These are phyloP conservation scores for Debaryomyces prosopidis DNA, from an alignment of 805 yeast species.

Conservation along the genomic window DNA sequence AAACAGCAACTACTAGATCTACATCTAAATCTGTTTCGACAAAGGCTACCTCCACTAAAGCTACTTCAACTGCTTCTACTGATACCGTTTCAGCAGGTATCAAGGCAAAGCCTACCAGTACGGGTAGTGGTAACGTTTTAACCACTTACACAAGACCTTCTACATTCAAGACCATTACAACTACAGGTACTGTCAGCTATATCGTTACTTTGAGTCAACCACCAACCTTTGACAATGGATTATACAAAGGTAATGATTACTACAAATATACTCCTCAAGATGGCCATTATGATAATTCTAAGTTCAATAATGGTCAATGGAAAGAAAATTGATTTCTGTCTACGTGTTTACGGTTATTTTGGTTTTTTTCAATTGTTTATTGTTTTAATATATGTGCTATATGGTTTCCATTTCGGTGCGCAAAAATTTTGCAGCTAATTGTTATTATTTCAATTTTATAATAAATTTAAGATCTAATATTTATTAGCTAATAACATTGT, in stretches of 20 bases:
- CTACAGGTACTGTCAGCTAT: constrained; percentile 10
- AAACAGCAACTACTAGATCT: not conserved
- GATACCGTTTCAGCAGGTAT: not conserved
- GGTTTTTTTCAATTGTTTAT: too few relatives aligned
- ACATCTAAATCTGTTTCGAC: not conserved
- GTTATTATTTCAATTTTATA: too few relatives aligned
- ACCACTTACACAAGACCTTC: not conserved
- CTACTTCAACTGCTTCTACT: constrained; percentile 3
- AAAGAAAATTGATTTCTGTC: not conserved
- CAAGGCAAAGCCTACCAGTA: not conserved
- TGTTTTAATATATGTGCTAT: too few relatives aligned
- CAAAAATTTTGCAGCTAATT: too few relatives aligned
- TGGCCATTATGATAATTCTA: not conserved
- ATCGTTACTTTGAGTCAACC: not conserved
- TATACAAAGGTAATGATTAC: not conserved
- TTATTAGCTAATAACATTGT: too few relatives aligned
- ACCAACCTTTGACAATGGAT: constrained; percentile 1
- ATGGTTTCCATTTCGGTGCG: too few relatives aligned
- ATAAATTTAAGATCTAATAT: too few relatives aligned
- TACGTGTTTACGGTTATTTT: too few relatives aligned
- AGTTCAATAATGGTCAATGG: not conserved
- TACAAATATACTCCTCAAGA: not conserved
- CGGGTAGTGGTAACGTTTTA: not conserved
- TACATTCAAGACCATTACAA: constrained; percentile 8
- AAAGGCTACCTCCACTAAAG: constrained; percentile 1